These are phyloP conservation scores for Hsuehochloa calcarea DNA, from an alignment of 176 grass and related monocot genomes.

Conservation along the genomic window DNA sequence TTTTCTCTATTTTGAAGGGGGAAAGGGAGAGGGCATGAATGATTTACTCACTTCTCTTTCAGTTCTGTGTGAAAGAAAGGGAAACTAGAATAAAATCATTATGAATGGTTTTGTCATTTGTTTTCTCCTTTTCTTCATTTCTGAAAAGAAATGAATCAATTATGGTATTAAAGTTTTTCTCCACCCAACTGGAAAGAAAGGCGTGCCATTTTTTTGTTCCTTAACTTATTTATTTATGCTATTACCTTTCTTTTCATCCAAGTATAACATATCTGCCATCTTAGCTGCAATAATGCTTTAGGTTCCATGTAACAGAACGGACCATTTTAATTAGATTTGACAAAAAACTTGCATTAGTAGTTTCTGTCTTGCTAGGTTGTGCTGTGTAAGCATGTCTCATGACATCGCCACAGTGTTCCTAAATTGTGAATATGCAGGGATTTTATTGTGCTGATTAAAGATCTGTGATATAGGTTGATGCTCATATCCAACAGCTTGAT, in stretches of 20 bases:
- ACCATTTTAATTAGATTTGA: constrained; percentile 15
- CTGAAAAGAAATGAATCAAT: not conserved
- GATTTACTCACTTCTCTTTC: not conserved
- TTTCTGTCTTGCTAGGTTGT: constrained; percentile 35
- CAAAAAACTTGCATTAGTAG: constrained; percentile 24
- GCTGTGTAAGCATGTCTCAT: constrained; percentile 16
- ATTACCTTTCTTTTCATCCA: not conserved
- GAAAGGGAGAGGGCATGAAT: not conserved
- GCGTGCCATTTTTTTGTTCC: not conserved
- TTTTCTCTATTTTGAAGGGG: not conserved
- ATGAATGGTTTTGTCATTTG: not conserved
- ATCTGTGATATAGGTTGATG: constrained; percentile 75
- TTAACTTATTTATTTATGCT: not conserved
- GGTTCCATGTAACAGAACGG: constrained; percentile 12
- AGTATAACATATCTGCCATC: not conserved
- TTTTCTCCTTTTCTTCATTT: not conserved
- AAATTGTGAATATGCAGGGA: constrained; percentile 19
- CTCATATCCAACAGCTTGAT: constrained; percentile 95
- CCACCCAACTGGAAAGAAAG: not conserved
- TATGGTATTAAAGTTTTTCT: not conserved
- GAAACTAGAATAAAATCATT: not conserved
- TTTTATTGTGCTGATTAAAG: constrained; percentile 40
- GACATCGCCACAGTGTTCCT: constrained; percentile 16
- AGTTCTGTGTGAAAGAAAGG: constrained; percentile 8
- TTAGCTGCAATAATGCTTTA: not conserved